Base-by-base conservation (phyloP, 768 basidiomycete species). In the Pulveroboletus sp. region DNA sequence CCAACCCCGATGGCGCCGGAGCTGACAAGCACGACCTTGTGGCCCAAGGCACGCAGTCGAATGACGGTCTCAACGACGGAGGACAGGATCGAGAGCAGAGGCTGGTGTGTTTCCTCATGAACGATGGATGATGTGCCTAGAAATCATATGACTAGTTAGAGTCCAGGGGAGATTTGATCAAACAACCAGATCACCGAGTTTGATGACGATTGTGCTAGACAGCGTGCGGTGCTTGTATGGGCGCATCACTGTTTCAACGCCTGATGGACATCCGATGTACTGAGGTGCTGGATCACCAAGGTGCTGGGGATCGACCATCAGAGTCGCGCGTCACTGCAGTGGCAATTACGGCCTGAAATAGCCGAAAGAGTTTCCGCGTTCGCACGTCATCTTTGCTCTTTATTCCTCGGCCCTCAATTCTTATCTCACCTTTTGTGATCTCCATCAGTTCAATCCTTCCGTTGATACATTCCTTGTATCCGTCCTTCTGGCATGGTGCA, bases 1-100 rank as follows among this genome's bases (percentile, higher is more conserved):
- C 96, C 96, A 16, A 98, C 91, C 1, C 86, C 96, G 50, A 98
- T 97, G n/a, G 96, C 96, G 1, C 96, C 96, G 19, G 93, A 96
- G 60, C 89, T 93, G 51, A 96, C 93, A 11, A 99, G 81, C 5
- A 98, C 90, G 46, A 98, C 90, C 61, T 93, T 88, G 72, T 99
- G 95, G 0, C 95, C 95, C 36, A 85, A 73, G 6, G 75, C 71
- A 40, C 85, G 81, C 14, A 99, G 78, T 29, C 81, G 70, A 14
- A 91, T 77, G 13, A 93, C 91, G 0, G 92, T 91, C 68, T 99
- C 95, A 27, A 94, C 93, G 38, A 98, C 76, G 0, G 90, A 83
- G 0, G 95, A 96, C 24, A 99, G 79, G 4, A 88, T 89, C 4
- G 94, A 90, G 2, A 99, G 77, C 19, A 96, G 76, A 0, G 95